These are phyloP conservation scores for Stagonosporopsis vannaccii DNA, from an alignment of 2,329 filamentous ascomycete genomes.

Conservation along the genomic window DNA sequence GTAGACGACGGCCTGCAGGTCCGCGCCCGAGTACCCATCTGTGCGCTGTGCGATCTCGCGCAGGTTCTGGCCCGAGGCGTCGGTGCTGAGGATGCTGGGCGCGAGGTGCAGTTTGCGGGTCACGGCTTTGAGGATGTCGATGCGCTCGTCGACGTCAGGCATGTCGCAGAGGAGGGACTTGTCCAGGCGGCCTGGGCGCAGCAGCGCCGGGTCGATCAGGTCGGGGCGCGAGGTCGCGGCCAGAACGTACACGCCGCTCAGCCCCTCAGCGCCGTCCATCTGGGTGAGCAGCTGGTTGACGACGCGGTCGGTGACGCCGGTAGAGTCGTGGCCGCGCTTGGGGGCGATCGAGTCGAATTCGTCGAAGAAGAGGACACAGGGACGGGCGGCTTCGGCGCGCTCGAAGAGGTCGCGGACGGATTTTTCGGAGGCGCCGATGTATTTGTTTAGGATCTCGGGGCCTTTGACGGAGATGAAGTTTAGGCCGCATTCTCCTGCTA, in stretches of 20 bases:
- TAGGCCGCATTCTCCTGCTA: conserved; percentile 96
- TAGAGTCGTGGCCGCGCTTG: conserved; percentile 95
- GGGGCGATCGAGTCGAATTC: conserved; percentile 98
- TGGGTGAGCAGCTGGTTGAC: conserved; percentile 98
- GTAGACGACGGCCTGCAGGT: conserved; percentile 92
- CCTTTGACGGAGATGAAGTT: conserved; percentile 99
- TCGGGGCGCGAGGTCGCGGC: conserved; percentile 94
- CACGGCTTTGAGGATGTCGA: conserved; percentile 89
- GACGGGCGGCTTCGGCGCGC: conserved; percentile 85
- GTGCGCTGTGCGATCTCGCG: conserved; percentile 80
- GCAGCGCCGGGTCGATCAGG: conserved; percentile 89
- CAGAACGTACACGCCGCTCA: conserved; percentile 94
- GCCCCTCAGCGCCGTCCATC: conserved; percentile 97
- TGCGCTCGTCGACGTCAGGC: conserved; percentile 77
- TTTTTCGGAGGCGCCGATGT: conserved; percentile 97
- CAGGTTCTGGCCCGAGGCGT: conserved; percentile 53
- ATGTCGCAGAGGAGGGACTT: conserved; percentile 94
- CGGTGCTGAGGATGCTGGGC: conserved; percentile 64
- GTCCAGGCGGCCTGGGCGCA: conserved; percentile 90
- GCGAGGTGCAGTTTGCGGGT: conserved; percentile 79
- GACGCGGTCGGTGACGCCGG: conserved; percentile 96
- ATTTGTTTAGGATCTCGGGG: conserved; percentile 98
- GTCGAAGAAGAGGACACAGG: conserved; percentile 97
- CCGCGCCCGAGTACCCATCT: conserved; percentile 91
- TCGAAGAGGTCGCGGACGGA: conserved; percentile 95